A percentile compares a stretch with the other conserved stretches of the same genome.
Evolutionary conservation across 148 eudicot genomes (phyloP).

Genomic region (Amaranthus palmeri): DNA sequence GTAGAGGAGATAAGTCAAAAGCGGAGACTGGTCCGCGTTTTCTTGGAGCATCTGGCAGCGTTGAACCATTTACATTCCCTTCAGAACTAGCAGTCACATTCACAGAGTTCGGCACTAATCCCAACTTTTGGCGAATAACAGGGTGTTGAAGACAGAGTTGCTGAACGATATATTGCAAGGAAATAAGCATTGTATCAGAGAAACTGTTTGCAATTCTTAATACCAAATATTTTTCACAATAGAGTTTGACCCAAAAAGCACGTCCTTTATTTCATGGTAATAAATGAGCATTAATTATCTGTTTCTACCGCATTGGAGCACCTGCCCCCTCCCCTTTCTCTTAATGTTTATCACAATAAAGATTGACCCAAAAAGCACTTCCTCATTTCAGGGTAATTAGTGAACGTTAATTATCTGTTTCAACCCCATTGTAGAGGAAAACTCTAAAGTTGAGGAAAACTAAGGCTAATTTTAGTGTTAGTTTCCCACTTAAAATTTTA

Average conservation of each 20-base stretch:
- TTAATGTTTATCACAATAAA: neutral
- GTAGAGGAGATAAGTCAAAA: constrained; percentile 44
- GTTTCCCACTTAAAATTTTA: too few species aligned
- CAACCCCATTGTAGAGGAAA: neutral
- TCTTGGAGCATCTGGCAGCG: constrained; percentile 24
- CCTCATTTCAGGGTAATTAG: neutral
- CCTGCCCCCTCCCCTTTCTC: neutral
- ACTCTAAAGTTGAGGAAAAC: neutral
- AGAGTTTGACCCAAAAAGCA: neutral
- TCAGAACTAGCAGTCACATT: constrained; percentile 22
- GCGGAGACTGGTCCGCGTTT: constrained; percentile 32
- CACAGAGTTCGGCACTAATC: constrained; percentile 41
- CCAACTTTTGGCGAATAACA: constrained; percentile 49
- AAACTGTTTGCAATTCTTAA: neutral
- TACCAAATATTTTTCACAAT: neutral
- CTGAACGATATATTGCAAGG: constrained; percentile 37
- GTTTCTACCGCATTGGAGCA: neutral
- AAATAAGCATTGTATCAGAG: constrained; percentile 4
- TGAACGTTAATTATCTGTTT: neutral
- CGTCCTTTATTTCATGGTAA: neutral
- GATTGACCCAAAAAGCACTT: neutral
- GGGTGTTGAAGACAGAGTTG: constrained; percentile 57
- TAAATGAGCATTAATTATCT: neutral
- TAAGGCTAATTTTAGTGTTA: neutral
- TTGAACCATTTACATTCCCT: constrained; percentile 20